Base-by-base conservation (phyloP, 306 rosid species). In the Cucurbita ficifolia region DNA sequence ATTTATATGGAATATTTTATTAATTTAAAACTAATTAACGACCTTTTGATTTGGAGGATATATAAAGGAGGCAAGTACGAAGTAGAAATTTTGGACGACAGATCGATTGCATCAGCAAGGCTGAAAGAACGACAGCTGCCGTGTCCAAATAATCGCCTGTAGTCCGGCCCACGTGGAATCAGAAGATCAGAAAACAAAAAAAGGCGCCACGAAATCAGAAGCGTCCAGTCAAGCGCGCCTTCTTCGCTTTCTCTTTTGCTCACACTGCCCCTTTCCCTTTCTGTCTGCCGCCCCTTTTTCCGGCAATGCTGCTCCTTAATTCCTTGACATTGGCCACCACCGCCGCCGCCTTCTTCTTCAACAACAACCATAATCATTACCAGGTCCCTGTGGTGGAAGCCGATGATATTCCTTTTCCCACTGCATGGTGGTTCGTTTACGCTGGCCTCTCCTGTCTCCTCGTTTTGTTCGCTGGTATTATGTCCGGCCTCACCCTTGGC, bases 401-500 rank as follows among this genome's bases (percentile, higher is more conserved):
- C 0, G 96, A 89, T 0, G 96, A 88, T 75, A 71, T 87, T 56
- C 83, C 76, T 7, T 88, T 92, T 38, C 96, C 84, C 10, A 85
- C 90, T 0, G 61, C 76, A 0, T 88, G 79, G 83, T 92, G 96
- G 96, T 92, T 87, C 68, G 22, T 86, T 46, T 92, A 86, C 76
- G 88, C 83, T 5, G 96, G 96, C 9, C 58, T 85, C 22, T 85
- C 88, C 6, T 85, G 84, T 42, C 10, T 78, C 64, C 95, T 92
- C 5, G 95, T 92, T 39, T 67, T 86, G 51, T 89, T 92, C 77
- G 98, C 98, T 7, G 98, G 98, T 4, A 92, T 92, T 36, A 92
- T 92, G 98, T 92, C 98, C 11, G 96, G 98, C 33, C 92, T 92
- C 38, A 92, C 98, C 9, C 84, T 92, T 10, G 98, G 98, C 0